These are phyloP conservation scores for Dipteronia sinensis DNA, from an alignment of 345 rosid genomes.

Conservation along the genomic window DNA sequence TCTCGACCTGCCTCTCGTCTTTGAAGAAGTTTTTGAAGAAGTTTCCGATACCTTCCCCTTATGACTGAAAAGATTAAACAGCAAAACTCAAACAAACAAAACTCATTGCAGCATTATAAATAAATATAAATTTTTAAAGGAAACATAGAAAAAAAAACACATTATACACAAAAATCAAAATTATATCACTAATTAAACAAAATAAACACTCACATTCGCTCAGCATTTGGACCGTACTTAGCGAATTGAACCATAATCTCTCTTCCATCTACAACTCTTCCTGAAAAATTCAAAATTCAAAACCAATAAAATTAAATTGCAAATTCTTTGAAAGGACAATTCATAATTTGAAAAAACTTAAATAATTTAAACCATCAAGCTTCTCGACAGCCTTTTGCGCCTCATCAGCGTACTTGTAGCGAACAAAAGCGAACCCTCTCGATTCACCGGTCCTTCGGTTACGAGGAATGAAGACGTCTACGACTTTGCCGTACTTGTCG, in stretches of 20 bases:
- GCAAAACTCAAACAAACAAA: conserved; percentile 11
- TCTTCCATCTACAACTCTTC: conserved; percentile 40
- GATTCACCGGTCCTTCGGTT: conserved; percentile 74
- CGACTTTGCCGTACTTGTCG: conserved; percentile 73
- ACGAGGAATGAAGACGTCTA: conserved; percentile 67
- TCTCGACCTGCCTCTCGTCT: conserved; percentile 40
- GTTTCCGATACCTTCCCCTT: conserved; percentile 32
- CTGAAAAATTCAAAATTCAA: conserved; percentile 5
- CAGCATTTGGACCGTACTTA: conserved; percentile 43
- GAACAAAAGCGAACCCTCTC: conserved; percentile 69
- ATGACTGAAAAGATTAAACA: conserved; percentile 32
- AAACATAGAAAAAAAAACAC: not conserved
- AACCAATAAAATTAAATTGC: not conserved
- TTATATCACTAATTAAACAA: not conserved
- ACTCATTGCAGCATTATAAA: not conserved
- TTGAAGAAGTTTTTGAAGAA: conserved; percentile 37
- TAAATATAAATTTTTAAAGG: not conserved
- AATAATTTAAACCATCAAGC: conserved; percentile 49
- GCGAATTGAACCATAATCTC: conserved; percentile 43
- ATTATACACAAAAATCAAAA: not conserved
- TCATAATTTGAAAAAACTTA: not conserved
- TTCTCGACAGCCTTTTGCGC: conserved; percentile 73
- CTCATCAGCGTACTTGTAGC: conserved; percentile 68
- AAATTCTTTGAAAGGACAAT: not conserved
- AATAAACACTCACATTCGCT: conserved; percentile 26